A percentile compares a stretch with the other conserved stretches of the same genome.
Evolutionary conservation across 306 rosid species (phyloP).

Genomic region (Citrullus mucosospermus): DNA sequence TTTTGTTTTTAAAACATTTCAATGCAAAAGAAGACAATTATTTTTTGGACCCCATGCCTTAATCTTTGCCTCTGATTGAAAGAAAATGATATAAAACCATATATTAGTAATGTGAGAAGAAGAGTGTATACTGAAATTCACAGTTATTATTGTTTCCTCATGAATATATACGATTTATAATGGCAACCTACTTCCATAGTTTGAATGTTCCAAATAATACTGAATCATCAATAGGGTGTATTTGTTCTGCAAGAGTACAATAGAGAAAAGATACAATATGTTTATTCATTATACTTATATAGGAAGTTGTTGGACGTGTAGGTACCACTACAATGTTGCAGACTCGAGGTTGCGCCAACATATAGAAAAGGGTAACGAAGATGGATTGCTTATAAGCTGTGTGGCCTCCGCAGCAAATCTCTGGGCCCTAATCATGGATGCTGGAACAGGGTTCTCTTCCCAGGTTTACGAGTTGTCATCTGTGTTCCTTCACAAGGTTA

Average conservation of each 20-base stretch:
- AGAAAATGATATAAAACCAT: background rate
- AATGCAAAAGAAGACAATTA: background rate
- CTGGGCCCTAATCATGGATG: slow-evolving; percentile 94
- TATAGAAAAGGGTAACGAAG: slow-evolving; percentile 90
- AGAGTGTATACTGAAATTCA: background rate
- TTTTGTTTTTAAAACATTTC: background rate
- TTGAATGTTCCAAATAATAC: background rate
- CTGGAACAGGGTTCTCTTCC: slow-evolving; percentile 75
- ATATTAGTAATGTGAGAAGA: background rate
- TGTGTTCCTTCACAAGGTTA: slow-evolving; percentile 76
- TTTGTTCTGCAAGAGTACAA: background rate
- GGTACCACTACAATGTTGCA: slow-evolving; percentile 90
- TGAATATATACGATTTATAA: background rate
- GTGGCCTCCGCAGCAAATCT: slow-evolving; percentile 68
- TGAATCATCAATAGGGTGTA: background rate
- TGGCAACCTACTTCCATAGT: background rate
- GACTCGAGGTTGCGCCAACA: slow-evolving; percentile 79
- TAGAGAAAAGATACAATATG: background rate
- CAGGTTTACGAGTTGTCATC: slow-evolving; percentile 86
- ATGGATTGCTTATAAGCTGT: slow-evolving; percentile 76
- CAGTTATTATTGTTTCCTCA: background rate
- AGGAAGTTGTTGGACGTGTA: slow-evolving; percentile 18
- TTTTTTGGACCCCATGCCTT: background rate
- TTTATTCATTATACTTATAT: slow-evolving; percentile 15
- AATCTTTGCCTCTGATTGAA: background rate